Evolutionary conservation across 1,139 yeast genomes (phyloP), one percentile per base, ranked within the genome.

Genomic region (Nadsonia starkeyi-henricii): DNA sequence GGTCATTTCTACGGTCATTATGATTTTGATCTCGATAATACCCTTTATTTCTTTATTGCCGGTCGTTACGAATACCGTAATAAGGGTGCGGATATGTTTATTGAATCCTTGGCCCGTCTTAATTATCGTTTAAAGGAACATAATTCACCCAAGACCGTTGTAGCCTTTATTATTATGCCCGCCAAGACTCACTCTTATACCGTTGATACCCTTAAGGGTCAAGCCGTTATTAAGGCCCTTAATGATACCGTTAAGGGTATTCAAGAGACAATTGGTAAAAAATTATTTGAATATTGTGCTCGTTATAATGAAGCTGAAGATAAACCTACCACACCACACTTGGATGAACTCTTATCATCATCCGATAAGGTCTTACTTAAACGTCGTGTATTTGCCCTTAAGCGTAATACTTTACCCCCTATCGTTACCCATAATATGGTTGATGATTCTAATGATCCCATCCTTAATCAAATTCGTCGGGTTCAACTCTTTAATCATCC

Each of bases 141-240:
- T 7, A 88, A 86, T 42, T 84, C 95, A 15, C 85, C 84, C 59
- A 83, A 81, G 73, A 91, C 97, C 0, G 93, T 91, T 36, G 96
- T 91, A 46, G 97, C 97, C n/a, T 91, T 91, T 64, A 85, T 91
- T 60, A 89, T 91, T 65, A 91, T 91, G 98, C 98, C 98, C 1
- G 97, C 96, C 20, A 79, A 81, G 50, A 89, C 95, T 51, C 82
- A 82, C 59, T 88, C 96, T 1, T 91, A 88, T 68, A 91, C 97
- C 1, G 95, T 88, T 43, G 98, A 91, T 64, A 91, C 97, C 18
- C 75, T 91, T 61, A 85, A 84, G 70, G 96, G 96, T 47, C 98
- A 91, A 67, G 96, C 97, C 2, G 96, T 88, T 47, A 82, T 89
- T 56, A 85, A 84, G 65, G 94, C 95, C 52, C 75, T 91, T 60